Conservation (phyloP, 208 protist species). For the Strigomonas culicis region DNA sequence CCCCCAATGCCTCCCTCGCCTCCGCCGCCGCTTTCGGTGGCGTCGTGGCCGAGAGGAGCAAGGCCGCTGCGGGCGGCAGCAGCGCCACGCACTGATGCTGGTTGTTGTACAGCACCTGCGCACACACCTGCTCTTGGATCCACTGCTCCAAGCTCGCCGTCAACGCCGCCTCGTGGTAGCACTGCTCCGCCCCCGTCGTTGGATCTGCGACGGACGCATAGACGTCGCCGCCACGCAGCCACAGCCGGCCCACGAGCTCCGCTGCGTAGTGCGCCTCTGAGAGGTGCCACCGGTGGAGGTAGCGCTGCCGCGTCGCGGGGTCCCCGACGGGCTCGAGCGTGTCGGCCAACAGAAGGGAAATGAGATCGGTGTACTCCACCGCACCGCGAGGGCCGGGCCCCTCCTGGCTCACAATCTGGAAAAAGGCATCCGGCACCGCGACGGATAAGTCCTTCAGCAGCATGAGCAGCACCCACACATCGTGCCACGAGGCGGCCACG, state of each 20-base stretch:
- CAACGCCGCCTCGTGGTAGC: not conserved
- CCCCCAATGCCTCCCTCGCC: no score
- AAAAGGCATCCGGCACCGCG: not conserved
- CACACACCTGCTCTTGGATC: conserved; percentile 1
- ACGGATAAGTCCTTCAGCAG: not conserved
- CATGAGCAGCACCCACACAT: conserved; percentile 2
- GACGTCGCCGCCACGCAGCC: not conserved
- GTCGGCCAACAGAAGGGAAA: not conserved
- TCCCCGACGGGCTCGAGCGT: not conserved
- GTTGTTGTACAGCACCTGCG: not conserved
- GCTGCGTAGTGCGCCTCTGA: not conserved
- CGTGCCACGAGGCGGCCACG: not conserved
- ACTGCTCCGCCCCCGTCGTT: not conserved
- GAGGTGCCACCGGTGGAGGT: not conserved
- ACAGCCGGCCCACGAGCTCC: not conserved
- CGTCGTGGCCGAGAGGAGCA: not conserved
- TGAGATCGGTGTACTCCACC: not conserved
- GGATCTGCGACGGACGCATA: no score
- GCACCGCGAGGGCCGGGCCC: not conserved
- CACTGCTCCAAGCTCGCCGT: not conserved
- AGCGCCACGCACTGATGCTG: not conserved
- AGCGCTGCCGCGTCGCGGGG: not conserved
- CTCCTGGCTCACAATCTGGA: not conserved
- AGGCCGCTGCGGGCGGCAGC: not conserved
- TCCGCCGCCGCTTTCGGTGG: no score